Conservation (phyloP, 2,329 filamentous ascomycete species). For the Talaromyces sp. region DNA sequence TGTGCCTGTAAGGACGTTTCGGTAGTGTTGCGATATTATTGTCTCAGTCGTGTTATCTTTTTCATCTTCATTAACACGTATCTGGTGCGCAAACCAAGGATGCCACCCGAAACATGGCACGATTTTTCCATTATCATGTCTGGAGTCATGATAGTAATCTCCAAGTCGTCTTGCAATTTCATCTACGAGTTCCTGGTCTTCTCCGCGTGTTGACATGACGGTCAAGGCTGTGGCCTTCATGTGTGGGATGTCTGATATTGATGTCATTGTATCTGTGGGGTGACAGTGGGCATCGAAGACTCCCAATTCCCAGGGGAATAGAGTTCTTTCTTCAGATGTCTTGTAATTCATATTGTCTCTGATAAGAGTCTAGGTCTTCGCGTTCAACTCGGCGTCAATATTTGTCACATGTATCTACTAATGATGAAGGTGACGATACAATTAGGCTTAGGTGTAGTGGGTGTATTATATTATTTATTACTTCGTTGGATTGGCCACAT, state of each 20-base stretch:
- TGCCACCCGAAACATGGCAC: conserved; percentile 66
- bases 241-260: conserved; percentile 49
- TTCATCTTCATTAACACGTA: conserved; percentile 45
- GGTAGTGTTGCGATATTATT: conserved; percentile 50
- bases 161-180: conserved; percentile 39
- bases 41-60: conserved; percentile 21
- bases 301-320: conserved; percentile 61
- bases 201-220: conserved; percentile 59
- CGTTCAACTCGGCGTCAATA: neutral
- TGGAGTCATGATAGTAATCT: neutral
- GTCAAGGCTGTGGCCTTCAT: conserved; percentile 60
- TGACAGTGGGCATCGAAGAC: conserved; percentile 65
- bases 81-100: conserved; percentile 64
- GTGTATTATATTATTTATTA: too few relatives aligned
- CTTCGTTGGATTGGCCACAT: too few relatives aligned
- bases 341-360: neutral
- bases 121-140: conserved; percentile 27
- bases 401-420: neutral
- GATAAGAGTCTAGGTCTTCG: neutral
- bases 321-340: conserved; percentile 11
- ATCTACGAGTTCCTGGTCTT: conserved; percentile 60
- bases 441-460: too few relatives aligned
- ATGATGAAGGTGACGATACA: neutral
- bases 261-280: conserved; percentile 62
- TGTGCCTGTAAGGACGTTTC: conserved; percentile 49